A percentile compares a stretch with the other conserved stretches of the same genome.
Evolutionary conservation across 2,329 filamentous ascomycete species (phyloP).

Genomic region (Colletotrichum liriopes): DNA sequence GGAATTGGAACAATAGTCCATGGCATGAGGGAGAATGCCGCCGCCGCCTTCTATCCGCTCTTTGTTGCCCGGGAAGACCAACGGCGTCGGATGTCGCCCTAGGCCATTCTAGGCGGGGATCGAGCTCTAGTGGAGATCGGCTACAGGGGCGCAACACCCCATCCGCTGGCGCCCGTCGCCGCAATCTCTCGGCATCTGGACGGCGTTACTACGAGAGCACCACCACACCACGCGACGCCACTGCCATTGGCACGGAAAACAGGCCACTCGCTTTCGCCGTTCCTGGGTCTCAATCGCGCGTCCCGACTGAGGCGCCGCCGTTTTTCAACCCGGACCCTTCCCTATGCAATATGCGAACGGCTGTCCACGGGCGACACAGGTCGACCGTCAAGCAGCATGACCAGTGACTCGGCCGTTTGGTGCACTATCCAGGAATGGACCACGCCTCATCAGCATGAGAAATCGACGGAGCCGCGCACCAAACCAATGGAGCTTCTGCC

Average conservation of each 20-base stretch:
- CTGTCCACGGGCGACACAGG: conserved; percentile 9
- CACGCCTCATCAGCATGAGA: background rate
- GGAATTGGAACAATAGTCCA: background rate
- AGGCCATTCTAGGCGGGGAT: conserved; percentile 14
- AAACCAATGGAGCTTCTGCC: no score
- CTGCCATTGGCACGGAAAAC: conserved; percentile 14
- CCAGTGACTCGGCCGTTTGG: background rate
- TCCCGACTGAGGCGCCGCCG: conserved; percentile 3
- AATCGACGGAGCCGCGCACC: no score
- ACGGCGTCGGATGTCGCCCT: background rate
- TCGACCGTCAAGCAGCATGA: background rate
- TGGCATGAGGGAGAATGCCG: no score
- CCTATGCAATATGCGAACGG: background rate
- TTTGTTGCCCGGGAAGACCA: background rate
- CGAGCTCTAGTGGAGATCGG: conserved; percentile 30
- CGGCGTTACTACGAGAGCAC: conserved; percentile 3
- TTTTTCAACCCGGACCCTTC: background rate
- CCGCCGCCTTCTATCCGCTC: no score
- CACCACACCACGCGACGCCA: conserved; percentile 11
- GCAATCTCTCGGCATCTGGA: conserved; percentile 39
- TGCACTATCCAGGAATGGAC: background rate
- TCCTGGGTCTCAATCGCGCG: conserved; percentile 5
- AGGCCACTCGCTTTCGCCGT: conserved; percentile 8
- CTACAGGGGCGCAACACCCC: conserved; percentile 14
- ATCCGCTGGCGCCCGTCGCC: conserved; percentile 19